Evolutionary conservation across 257 asterid species (phyloP).

Genomic region (Avicennia marina): DNA sequence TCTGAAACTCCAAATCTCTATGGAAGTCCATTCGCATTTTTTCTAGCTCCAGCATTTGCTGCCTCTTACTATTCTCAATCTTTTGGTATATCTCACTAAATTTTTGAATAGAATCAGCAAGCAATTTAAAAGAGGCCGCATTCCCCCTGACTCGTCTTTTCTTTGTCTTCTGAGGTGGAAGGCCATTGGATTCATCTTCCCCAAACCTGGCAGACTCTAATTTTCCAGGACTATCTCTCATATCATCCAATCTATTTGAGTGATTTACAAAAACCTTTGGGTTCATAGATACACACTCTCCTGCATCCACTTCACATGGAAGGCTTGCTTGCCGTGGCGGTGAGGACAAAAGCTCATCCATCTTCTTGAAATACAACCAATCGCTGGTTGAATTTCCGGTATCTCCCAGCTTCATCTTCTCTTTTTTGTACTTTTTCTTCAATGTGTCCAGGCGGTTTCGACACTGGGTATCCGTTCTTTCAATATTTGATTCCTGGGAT

Average conservation of each 20-base stretch:
- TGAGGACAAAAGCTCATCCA: constrained; percentile 57
- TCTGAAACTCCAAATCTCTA: constrained; percentile 71
- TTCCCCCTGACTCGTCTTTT: constrained; percentile 17
- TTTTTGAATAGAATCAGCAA: constrained; percentile 74
- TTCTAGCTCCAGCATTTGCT: constrained; percentile 77
- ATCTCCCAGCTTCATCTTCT: constrained; percentile 49
- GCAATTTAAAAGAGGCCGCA: constrained; percentile 43
- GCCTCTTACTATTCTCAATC: constrained; percentile 73
- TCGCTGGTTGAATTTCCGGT: constrained; percentile 25
- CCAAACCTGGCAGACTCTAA: constrained; percentile 46
- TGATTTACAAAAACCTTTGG: constrained; percentile 46
- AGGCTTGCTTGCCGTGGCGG: constrained; percentile 54
- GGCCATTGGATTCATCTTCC: constrained; percentile 51
- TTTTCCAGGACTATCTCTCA: constrained; percentile 72
- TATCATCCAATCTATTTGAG: constrained; percentile 69
- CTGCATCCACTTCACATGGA: constrained; percentile 75
- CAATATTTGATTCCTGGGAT: constrained; percentile 57
- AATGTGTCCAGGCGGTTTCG: constrained; percentile 83
- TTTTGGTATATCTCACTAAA: constrained; percentile 73
- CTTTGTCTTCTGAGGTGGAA: constrained; percentile 38
- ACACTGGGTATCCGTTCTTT: constrained; percentile 85
- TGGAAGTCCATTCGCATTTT: constrained; percentile 82
- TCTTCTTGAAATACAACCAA: constrained; percentile 82
- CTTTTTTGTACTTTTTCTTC: constrained; percentile 94
- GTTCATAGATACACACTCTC: constrained; percentile 61